Conservation (phyloP, 257 asterid species). For the Vinca minor region DNA sequence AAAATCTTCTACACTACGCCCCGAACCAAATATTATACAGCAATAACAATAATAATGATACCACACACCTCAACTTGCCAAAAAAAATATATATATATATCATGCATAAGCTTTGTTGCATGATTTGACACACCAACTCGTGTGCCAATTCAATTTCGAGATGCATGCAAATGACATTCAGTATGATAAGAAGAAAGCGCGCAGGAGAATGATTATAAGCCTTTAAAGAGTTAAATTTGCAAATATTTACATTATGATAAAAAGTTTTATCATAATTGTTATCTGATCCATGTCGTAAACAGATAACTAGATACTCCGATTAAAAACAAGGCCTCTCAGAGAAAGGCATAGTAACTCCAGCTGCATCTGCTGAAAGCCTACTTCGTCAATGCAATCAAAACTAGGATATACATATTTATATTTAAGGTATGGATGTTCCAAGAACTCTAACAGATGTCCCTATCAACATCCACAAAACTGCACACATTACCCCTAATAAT, state of each 20-base stretch:
- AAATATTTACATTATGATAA: background rate
- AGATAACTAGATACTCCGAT: background rate
- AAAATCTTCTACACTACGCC: no score
- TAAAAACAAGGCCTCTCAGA: background rate
- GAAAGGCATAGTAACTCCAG: background rate
- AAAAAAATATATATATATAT: no score
- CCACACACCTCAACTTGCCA: no score
- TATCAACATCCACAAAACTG: constrained; percentile 55
- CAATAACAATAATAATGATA: no score
- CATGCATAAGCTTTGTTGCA: no score
- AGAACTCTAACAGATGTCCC: constrained; percentile 28
- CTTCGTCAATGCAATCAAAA: constrained; percentile 18
- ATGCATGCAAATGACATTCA: no score
- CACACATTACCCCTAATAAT: constrained; percentile 68
- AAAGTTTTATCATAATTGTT: background rate
- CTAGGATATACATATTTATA: constrained; percentile 23
- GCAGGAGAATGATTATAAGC: no score
- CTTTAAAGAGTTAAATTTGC: no score
- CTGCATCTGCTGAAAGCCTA: constrained; percentile 10
- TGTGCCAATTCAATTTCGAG: no score
- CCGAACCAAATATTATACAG: no score
- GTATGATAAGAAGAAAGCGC: no score
- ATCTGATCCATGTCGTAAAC: background rate
- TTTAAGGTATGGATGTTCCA: constrained; percentile 17
- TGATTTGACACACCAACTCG: no score